Base-by-base conservation (phyloP, 83 land plant species). In the Picea mariana region DNA sequence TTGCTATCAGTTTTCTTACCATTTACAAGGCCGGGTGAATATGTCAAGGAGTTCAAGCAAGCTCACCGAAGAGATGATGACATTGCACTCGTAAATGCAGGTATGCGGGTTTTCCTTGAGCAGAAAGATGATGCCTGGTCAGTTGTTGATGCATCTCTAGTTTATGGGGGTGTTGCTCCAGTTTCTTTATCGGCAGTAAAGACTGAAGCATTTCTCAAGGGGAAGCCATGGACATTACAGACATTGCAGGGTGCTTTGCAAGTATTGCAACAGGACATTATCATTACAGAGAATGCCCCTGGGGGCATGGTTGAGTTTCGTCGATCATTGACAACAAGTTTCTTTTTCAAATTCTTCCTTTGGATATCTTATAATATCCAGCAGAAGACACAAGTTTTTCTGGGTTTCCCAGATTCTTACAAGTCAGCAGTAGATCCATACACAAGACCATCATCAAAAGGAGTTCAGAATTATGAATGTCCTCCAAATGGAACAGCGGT, bases 231-330 rank as follows among this genome's bases (percentile, higher is more conserved):
- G 99, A 88, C 78, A 38, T 67, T 82, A 34, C 83, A 90, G 34
- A 86, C 95, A 16, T 64, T 96, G 63, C 79, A 90, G 44, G 60
- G 63, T 87, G 87, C 91, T 65, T 84, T 96, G 60, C 42, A 79
- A 24, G 52, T 83, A 11, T 79, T 98, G 67, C 84, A 87, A 79
- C 84, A 87, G 16, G 98, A 96, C 55, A 85, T 98, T 73, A 40
- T 79, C 40, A 90, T 96, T 65, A 81, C 89, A 79, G 93, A 92
- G 55, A 80, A 93, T 91, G 99, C 99, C 9, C 99, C 99, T 21
- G 98, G 99, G 27, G 99, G 99, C n/a, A 98, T 94, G 99, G 91
- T 91, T 24, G 98, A 98, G 83, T 98, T 96, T 38, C 90, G 98
- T 31, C 87, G 67, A 67, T 98, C 98, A 0, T 85, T 98, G 52